phyloP scores from a whole-genome alignment of 139 green algal genomes.

The Micromonas commoda region DNA sequence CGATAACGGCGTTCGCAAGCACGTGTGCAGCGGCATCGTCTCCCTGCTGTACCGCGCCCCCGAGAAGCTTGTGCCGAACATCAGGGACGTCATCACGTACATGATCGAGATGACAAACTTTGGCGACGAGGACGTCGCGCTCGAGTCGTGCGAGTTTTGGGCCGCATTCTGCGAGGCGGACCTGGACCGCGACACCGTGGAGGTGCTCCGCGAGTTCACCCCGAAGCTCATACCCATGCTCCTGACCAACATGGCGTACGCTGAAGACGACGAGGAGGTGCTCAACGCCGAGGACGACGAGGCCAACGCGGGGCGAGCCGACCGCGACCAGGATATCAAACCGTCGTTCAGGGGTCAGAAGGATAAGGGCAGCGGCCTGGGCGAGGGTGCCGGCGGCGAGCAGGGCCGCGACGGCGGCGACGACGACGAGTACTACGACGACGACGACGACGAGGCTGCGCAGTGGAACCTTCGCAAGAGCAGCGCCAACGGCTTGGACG shows the following conservation, averaged over 20 bases:
- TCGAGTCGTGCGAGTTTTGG: slow-evolving; percentile 97
- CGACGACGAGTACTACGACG: slow-evolving; percentile 76
- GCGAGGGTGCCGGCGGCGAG: slow-evolving; percentile 50
- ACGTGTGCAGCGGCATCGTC: slow-evolving; percentile 79
- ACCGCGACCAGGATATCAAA: slow-evolving; percentile 46
- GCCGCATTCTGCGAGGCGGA: slow-evolving; percentile 44
- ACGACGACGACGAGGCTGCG: slow-evolving; percentile 41
- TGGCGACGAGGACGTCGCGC: slow-evolving; percentile 62
- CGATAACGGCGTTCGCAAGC: slow-evolving; percentile 58
- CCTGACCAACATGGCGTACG: slow-evolving; percentile 88
- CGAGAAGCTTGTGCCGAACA: slow-evolving; percentile 62
- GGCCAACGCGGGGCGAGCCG: slow-evolving; percentile 65
- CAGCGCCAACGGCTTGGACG: slow-evolving; percentile 79
- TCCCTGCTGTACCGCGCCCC: slow-evolving; percentile 61
- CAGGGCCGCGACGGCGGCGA: slow-evolving; percentile 76
- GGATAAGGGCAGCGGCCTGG: slow-evolving; percentile 38
- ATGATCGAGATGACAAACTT: slow-evolving; percentile 80
- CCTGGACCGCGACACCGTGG: slow-evolving; percentile 9
- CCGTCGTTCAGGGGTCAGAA: slow-evolving; percentile 34
- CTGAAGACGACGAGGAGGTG: slow-evolving; percentile 52
- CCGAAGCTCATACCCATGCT: slow-evolving; percentile 78
- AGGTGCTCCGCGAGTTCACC: slow-evolving; percentile 67
- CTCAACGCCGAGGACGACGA: slow-evolving; percentile 87
- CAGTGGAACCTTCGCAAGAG: slow-evolving; percentile 88
- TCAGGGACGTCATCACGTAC: slow-evolving; percentile 84